Conservation (phyloP, 495 filamentous ascomycete genomes). For the Penicillium verhagenii region DNA sequence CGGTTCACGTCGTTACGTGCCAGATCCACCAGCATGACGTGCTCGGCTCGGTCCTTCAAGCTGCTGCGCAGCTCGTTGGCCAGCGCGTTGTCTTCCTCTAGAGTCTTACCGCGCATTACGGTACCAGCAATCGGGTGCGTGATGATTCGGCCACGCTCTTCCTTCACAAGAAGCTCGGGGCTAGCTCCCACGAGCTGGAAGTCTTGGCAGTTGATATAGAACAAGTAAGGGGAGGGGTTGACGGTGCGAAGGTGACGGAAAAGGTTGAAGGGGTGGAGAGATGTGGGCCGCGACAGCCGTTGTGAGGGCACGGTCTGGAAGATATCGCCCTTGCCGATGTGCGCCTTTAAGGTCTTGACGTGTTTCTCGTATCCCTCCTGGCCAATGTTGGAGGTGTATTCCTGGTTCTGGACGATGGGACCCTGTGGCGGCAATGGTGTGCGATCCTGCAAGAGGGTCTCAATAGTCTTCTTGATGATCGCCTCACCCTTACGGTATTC, state of each 20-base stretch:
- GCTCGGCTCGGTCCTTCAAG: slow-evolving; percentile 93
- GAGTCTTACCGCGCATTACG: slow-evolving; percentile 77
- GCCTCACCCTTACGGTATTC: slow-evolving; percentile 65
- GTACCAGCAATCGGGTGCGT: slow-evolving; percentile 98
- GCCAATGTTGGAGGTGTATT: slow-evolving; percentile 94
- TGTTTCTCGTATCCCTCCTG: slow-evolving; percentile 82
- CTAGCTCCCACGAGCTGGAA: slow-evolving; percentile 96
- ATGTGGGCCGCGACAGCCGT: slow-evolving; percentile 83
- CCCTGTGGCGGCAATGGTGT: slow-evolving; percentile 74
- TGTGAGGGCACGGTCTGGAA: slow-evolving; percentile 97
- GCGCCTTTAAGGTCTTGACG: slow-evolving; percentile 75
- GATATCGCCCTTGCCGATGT: slow-evolving; percentile 89
- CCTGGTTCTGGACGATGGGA: slow-evolving; percentile 66
- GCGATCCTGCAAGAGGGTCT: slow-evolving; percentile 66
- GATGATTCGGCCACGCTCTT: slow-evolving; percentile 82
- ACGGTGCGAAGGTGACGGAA: slow-evolving; percentile 94
- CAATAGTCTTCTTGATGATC: slow-evolving; percentile 63
- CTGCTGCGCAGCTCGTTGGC: slow-evolving; percentile 75
- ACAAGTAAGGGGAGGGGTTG: slow-evolving; percentile 94
- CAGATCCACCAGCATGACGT: slow-evolving; percentile 98
- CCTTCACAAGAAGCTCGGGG: slow-evolving; percentile 90
- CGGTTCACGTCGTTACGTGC: slow-evolving; percentile 96
- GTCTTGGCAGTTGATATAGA: slow-evolving; percentile 86
- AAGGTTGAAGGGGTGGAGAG: slow-evolving; percentile 95
- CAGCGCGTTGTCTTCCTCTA: slow-evolving; percentile 75